Evolutionary conservation across 2,329 filamentous ascomycete genomes (phyloP).

Genomic region (Aspergillus nomiae): DNA sequence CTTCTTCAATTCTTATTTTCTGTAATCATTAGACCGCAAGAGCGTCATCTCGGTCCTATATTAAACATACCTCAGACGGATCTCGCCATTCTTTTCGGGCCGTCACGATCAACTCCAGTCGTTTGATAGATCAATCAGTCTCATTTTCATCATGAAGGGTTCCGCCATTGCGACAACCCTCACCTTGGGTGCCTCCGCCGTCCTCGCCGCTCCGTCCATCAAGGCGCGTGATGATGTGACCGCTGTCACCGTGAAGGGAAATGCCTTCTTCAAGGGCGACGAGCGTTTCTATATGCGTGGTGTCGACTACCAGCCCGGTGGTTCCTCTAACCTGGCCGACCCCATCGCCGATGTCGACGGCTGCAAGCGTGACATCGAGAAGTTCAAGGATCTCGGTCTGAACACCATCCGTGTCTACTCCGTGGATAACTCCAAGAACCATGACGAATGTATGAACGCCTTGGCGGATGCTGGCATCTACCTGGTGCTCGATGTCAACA

Average conservation of each 20-base stretch:
- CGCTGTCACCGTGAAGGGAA: conserved; percentile 64
- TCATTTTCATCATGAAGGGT: conserved; percentile 54
- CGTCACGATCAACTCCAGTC: conserved; percentile 1
- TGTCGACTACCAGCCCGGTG: conserved; percentile 67
- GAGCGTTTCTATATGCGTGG: conserved; percentile 57
- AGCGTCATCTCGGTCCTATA: not conserved
- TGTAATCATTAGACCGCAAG: not conserved
- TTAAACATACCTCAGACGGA: not conserved
- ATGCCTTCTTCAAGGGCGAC: conserved; percentile 66
- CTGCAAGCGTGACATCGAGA: conserved; percentile 77
- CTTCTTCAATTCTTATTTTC: not conserved
- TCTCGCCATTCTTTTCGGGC: conserved; percentile 4
- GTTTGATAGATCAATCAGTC: conserved; percentile 4
- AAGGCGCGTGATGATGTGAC: conserved; percentile 51
- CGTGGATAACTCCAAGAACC: conserved; percentile 79
- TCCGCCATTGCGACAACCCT: conserved; percentile 50
- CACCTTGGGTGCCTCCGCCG: conserved; percentile 49
- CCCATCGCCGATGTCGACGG: conserved; percentile 70
- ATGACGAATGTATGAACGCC: conserved; percentile 81
- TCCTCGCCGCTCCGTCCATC: conserved; percentile 46
- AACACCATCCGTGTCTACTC: conserved; percentile 94
- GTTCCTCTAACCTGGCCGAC: conserved; percentile 65
- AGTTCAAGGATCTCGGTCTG: conserved; percentile 83
- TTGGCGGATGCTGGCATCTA: conserved; percentile 87
- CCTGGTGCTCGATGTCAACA: conserved; percentile 89